A percentile compares a stretch with the other conserved stretches of the same genome.
These are phyloP conservation scores for Pythium angustatum DNA, from an alignment of 352 stramenopile species.

Conservation along the genomic window DNA sequence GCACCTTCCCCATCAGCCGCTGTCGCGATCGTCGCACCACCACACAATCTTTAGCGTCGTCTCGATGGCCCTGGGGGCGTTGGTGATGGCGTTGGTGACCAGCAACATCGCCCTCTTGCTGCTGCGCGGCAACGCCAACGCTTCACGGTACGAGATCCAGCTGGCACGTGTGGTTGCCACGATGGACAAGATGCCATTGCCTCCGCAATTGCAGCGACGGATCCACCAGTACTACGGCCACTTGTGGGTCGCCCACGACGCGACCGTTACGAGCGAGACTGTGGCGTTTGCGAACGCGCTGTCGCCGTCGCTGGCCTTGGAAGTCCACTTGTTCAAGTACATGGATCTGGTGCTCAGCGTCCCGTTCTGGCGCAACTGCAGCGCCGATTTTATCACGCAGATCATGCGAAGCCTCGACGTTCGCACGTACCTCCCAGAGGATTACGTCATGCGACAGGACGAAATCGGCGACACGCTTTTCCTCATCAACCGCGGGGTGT, in stretches of 20 bases:
- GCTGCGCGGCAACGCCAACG: slow-evolving; percentile 6
- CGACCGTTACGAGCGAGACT: slow-evolving; percentile 28
- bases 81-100: slow-evolving; percentile 15
- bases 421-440: slow-evolving; percentile 37
- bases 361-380: slow-evolving; percentile 33
- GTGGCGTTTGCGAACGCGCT: slow-evolving; percentile 28
- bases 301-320: slow-evolving; percentile 31
- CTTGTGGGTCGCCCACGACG: slow-evolving; percentile 38
- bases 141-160: slow-evolving; percentile 31
- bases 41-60: slow-evolving; percentile 1
- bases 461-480: slow-evolving; percentile 41
- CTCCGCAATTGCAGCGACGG: slow-evolving; percentile 23
- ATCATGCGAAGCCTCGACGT: slow-evolving; percentile 31
- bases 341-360: slow-evolving; percentile 36
- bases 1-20: neutral
- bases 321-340: slow-evolving; percentile 42
- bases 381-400: slow-evolving; percentile 37
- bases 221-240: slow-evolving; percentile 45
- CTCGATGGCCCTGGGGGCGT: neutral
- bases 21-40: neutral
- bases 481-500: slow-evolving; percentile 38
- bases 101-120: slow-evolving; percentile 10
- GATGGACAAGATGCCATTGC: slow-evolving; percentile 37
- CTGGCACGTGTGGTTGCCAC: slow-evolving; percentile 32
- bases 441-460: slow-evolving; percentile 41